Base-by-base conservation (phyloP, 2,329 filamentous ascomycete genomes). In the Decorospora gaudefroyi region DNA sequence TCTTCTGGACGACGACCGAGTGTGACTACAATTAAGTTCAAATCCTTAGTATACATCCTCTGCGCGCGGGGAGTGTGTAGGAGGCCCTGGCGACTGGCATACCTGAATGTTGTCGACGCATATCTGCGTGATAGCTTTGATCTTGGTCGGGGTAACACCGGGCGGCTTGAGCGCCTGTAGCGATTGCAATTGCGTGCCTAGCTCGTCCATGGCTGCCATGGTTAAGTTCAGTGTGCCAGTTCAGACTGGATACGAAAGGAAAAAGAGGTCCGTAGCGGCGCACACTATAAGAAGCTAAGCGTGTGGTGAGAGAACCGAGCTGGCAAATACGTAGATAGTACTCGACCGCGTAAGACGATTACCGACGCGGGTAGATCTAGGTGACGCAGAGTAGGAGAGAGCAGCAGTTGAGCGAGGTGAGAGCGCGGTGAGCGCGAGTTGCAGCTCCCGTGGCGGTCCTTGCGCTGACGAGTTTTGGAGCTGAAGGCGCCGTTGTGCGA, bases 141-240 rank as follows among this genome's bases (percentile, higher is more conserved):
- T 96, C 74, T 93, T 92, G 58, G 89, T 90, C 61, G 90, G 91
- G 52, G 91, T 95, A 46, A 96, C 90, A 69, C 93, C 93, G 39
- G 93, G 93, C 30, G 93, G 86, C 75, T 96, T 97, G 67, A 96
- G 79, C 58, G 81, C 80, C 65, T 92, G 86, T 85, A 99, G 91
- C 67, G 88, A 91, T 77, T 93, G 89, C 69, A 99, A 83, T 73
- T 88, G 86, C 65, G 84, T 80, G 75, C 95, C 92, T 75, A 99
- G 78, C 72, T 97, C 91, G 76, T 88, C 84, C 82, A 96, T 87
- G 74, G 88, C 84, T 69, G 89, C 87, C 72, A 75, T 75, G 61
- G 46, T 65, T 66, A 65, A 50, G 46, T 55, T 61, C 59, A 55
- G 46, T 50, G 41, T 48, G 53, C 42, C 60, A 51, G 55, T 41